Percentiles rank a stretch among this genome's conserved stretches.
These are phyloP conservation scores for Xylaria sp. DNA, from an alignment of 2,329 filamentous ascomycete species.

Conservation along the genomic window DNA sequence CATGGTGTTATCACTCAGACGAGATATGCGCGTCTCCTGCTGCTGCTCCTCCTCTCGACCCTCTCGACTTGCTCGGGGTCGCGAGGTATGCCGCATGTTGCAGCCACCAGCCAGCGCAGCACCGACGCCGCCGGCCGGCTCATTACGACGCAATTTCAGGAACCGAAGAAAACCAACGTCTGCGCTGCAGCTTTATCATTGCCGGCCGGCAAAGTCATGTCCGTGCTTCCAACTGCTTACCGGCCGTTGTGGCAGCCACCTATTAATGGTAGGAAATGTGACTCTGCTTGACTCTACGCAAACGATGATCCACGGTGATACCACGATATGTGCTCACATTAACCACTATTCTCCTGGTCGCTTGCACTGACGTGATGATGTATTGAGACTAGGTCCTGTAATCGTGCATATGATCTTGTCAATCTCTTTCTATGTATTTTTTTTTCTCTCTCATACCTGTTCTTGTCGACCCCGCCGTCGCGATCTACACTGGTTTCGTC, in stretches of 20 bases:
- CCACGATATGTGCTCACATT: too few species aligned
- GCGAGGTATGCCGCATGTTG: too few species aligned
- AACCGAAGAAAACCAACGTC: neutral
- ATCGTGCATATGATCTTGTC: neutral
- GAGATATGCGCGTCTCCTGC: neutral
- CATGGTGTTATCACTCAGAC: conserved; percentile 13
- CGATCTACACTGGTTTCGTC: neutral
- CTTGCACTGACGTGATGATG: too few species aligned
- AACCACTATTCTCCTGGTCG: too few species aligned
- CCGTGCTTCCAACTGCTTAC: neutral
- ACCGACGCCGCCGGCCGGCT: conserved; percentile 6
- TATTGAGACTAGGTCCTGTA: too few species aligned
- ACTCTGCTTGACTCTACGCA: neutral
- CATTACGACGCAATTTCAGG: conserved; percentile 3
- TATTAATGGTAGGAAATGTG: neutral
- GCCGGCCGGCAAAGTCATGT: conserved; percentile 19
- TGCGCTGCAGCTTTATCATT: neutral
- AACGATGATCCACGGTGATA: neutral
- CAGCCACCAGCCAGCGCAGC: too few species aligned
- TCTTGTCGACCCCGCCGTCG: neutral
- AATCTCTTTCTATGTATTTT: too few species aligned
- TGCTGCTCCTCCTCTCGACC: too few species aligned
- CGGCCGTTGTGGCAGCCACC: conserved; percentile 9
- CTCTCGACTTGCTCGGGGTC: too few species aligned
- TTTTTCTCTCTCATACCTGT: too few species aligned